phyloP scores from a whole-genome alignment of 2,329 filamentous ascomycete genomes.

The Penicillium aurantiogriseum region DNA sequence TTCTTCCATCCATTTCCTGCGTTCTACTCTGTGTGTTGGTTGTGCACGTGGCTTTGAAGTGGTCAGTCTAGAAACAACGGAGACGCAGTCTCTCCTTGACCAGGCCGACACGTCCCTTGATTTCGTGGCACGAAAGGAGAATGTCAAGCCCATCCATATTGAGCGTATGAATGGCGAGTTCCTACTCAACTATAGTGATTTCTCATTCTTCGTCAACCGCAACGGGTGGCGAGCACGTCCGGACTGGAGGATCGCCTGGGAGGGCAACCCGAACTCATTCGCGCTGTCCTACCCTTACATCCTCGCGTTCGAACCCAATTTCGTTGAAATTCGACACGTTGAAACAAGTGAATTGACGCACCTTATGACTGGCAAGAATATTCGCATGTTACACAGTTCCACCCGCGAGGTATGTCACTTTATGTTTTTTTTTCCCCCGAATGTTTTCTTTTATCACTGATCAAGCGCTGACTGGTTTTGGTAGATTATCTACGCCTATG shows the following conservation, averaged over 20 bases:
- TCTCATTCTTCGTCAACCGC: constrained; percentile 98
- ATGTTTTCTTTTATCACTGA: background rate
- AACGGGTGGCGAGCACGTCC: constrained; percentile 95
- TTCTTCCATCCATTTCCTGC: constrained; percentile 96
- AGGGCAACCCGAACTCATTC: constrained; percentile 87
- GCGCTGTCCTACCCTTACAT: constrained; percentile 97
- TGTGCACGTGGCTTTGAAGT: constrained; percentile 96
- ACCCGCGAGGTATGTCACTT: constrained; percentile 77
- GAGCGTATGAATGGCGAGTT: constrained; percentile 97
- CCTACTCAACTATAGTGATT: constrained; percentile 95
- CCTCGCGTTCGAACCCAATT: constrained; percentile 92
- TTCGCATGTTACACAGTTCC: constrained; percentile 94
- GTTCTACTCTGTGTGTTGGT: constrained; percentile 93
- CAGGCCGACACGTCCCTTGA: constrained; percentile 97
- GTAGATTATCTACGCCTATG: constrained; percentile 95
- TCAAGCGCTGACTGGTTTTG: constrained; percentile 25
- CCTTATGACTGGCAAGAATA: constrained; percentile 94
- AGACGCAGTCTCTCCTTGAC: constrained; percentile 93
- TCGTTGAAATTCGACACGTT: constrained; percentile 94
- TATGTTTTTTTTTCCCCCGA: background rate
- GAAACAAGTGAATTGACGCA: constrained; percentile 88
- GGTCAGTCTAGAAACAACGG: constrained; percentile 92
- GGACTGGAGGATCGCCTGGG: constrained; percentile 98
- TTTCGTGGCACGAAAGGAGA: constrained; percentile 91
- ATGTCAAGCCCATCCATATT: constrained; percentile 92